Conservation (phyloP, 768 basidiomycete species). For the Tricholoma matsutake region DNA sequence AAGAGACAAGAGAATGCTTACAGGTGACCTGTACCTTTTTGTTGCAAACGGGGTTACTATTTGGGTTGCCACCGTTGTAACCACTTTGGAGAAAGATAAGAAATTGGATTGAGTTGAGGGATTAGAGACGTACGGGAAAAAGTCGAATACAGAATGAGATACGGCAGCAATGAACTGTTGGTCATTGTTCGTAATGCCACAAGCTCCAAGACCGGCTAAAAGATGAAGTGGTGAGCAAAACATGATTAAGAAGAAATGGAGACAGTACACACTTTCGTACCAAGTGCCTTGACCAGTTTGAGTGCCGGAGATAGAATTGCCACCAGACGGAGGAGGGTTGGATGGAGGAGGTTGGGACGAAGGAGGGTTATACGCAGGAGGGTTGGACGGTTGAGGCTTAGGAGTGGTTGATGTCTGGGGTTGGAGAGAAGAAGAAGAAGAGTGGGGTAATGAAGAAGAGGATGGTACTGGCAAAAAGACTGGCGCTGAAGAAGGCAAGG, state of each 20-base stretch:
- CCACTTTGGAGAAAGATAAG: conserved; percentile 36
- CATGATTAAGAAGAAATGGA: not conserved
- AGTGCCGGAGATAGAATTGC: conserved; percentile 40
- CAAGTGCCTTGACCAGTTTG: conserved; percentile 56
- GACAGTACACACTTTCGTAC: conserved; percentile 40
- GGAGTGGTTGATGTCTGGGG: conserved; percentile 15
- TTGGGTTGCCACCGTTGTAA: conserved; percentile 60
- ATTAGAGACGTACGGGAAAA: conserved; percentile 48
- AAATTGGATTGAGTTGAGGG: not conserved
- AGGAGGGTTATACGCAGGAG: not conserved
- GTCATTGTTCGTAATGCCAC: conserved; percentile 55
- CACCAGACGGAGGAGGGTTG: conserved; percentile 4
- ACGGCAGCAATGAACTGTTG: conserved; percentile 56
- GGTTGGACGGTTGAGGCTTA: conserved; percentile 13
- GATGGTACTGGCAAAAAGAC: too few species aligned
- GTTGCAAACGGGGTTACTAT: conserved; percentile 71
- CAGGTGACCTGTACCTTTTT: conserved; percentile 45
- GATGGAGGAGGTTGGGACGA: conserved; percentile 1
- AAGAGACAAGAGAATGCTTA: conserved; percentile 27
- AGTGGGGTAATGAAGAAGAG: not conserved
- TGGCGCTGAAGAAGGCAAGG: too few species aligned
- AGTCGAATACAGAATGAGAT: conserved; percentile 53
- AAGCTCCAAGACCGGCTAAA: conserved; percentile 59
- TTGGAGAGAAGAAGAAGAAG: conserved; percentile 6
- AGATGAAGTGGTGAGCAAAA: conserved; percentile 6